phyloP scores from a whole-genome alignment of 768 basidiomycete genomes.

The Rickenella mellea region DNA sequence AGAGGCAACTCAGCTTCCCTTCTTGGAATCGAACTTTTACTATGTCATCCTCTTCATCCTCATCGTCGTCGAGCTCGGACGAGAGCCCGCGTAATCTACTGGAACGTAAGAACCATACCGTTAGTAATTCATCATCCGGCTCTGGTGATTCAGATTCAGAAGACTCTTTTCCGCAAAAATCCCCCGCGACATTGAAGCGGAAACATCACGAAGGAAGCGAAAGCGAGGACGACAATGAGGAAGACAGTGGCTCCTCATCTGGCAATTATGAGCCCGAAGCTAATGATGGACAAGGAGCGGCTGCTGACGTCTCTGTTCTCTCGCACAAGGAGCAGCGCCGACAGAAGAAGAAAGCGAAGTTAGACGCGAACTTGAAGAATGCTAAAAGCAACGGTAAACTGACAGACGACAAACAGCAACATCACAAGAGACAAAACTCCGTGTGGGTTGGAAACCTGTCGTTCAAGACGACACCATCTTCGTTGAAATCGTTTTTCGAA shows the following conservation, averaged over 20 bases:
- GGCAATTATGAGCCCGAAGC: conserved; percentile 12
- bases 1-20: too few relatives aligned
- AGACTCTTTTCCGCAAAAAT: conserved; percentile 8
- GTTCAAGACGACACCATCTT: conserved; percentile 75
- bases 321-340: conserved; percentile 70
- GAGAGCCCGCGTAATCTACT: conserved; percentile 3
- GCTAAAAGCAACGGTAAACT: conserved; percentile 14
- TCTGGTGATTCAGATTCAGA: conserved; percentile 8
- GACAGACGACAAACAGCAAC: conserved; percentile 16
- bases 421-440: conserved; percentile 65
- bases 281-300: conserved; percentile 10
- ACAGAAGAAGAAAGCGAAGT: conserved; percentile 37
- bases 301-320: conserved; percentile 38
- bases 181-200: conserved; percentile 3
- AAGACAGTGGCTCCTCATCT: conserved; percentile 18
- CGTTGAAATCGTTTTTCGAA: conserved; percentile 64
- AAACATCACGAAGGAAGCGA: conserved; percentile 13
- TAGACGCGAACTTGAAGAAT: conserved; percentile 6
- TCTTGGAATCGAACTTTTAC: too few relatives aligned
- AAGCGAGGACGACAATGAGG: conserved; percentile 9
- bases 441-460: conserved; percentile 95
- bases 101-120: conserved; percentile 26
- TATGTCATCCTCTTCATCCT: conserved; percentile 15
- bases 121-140: conserved; percentile 6
- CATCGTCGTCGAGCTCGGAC: conserved; percentile 20